Conservation (phyloP, 257 asterid genomes). For the Cinchona pubescens region DNA sequence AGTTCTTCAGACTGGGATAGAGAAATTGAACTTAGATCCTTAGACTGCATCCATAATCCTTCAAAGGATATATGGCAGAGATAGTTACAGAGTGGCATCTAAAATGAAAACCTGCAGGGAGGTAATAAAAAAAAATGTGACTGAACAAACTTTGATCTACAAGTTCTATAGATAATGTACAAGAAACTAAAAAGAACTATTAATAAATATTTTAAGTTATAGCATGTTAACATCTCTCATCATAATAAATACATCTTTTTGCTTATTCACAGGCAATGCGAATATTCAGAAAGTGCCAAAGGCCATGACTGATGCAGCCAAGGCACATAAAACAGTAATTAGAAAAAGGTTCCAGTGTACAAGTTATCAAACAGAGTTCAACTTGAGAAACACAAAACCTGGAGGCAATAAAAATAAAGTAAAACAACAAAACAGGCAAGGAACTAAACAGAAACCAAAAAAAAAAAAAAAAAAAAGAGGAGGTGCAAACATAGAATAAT, state of each 20-base stretch:
- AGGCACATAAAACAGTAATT: background rate
- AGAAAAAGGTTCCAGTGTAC: too few relatives aligned
- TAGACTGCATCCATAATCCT: background rate
- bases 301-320: background rate
- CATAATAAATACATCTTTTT: background rate
- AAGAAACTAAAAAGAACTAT: background rate
- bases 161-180: background rate
- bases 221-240: background rate
- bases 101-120: background rate
- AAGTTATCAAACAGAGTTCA: background rate
- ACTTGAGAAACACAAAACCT: background rate
- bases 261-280: background rate
- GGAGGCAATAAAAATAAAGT: too few relatives aligned
- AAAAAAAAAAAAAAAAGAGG: background rate
- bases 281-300: background rate
- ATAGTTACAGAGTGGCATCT: background rate
- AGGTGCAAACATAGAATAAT: background rate
- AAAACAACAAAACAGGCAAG: background rate
- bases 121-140: background rate
- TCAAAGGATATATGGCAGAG: background rate
- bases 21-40: background rate
- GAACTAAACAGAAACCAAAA: constrained; percentile 3
- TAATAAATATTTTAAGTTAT: background rate
- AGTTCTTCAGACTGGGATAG: background rate
- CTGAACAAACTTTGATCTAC: background rate